Base-by-base conservation (phyloP, 2,329 filamentous ascomycete species). In the Macrophomina phaseolina region DNA sequence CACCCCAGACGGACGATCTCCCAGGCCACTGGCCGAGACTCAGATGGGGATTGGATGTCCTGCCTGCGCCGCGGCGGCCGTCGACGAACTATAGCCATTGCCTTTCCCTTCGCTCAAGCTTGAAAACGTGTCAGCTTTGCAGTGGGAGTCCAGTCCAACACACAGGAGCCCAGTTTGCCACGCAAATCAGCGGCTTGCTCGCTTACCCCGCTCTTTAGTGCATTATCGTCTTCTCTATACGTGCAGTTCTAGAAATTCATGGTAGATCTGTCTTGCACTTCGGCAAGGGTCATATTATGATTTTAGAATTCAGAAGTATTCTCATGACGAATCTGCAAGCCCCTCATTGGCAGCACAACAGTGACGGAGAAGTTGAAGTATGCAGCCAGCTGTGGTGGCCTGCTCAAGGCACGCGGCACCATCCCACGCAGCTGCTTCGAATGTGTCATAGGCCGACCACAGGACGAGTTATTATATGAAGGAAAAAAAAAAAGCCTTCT, bases 61-160 rank as follows among this genome's bases (percentile, higher is more conserved):
- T 23, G 38, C 8, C 38, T 45, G 55, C n/a, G 46, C 11, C 28
- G 30, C 14, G 28, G 18, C 7, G 23, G 7, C 18, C 23, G 18
- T 12, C 9, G 40, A 45, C 55, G 28, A 60, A 46, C 23, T 40
- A 46, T 16, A 14, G 16, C 7, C 42, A 7, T 5, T 32, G 18
- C 28, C 12, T 16, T 7, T 46, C 23, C 12, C 2, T 46, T n/a
- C 16, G 12, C n/a, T 30, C 32, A 40, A 23, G 28, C n/a, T 14
- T 34, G 56, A 61, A 32, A 61, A 46, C 56, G 56, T 61, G 56
- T 61, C 56, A 61, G 56, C 40, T 34, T n/a, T n/a, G 56, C 28
- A 61, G 42, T 61, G 56, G 56, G 28, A 48, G 18, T 23, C 30
- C 23, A 28, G 48, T 34, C 40, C 56, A 48, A 34, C 42, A 45